A percentile compares a stretch with the other conserved stretches of the same genome.
Evolutionary conservation across 345 rosid genomes (phyloP).

Genomic region (Acer saccharum): DNA sequence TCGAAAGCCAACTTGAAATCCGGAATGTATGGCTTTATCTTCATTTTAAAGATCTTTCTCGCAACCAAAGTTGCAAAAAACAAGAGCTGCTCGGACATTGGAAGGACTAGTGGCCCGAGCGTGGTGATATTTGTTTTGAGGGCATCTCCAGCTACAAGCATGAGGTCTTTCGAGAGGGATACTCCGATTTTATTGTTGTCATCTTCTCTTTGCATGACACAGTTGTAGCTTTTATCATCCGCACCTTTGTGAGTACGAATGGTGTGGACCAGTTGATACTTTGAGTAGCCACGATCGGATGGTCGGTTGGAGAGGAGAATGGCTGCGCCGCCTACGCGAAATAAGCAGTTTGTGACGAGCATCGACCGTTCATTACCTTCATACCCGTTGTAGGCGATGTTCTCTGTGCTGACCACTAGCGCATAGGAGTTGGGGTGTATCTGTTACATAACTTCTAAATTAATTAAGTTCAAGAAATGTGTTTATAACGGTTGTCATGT

Average conservation of each 20-base stretch:
- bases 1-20: constrained; percentile 69
- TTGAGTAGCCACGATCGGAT: constrained; percentile 43
- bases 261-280: constrained; percentile 61
- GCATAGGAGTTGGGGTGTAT: constrained; percentile 58
- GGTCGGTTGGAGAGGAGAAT: constrained; percentile 54
- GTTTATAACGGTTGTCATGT: too few relatives aligned
- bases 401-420: constrained; percentile 63
- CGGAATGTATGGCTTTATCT: constrained; percentile 58
- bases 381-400: constrained; percentile 50
- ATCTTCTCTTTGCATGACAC: constrained; percentile 59
- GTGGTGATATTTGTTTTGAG: constrained; percentile 63
- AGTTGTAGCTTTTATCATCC: constrained; percentile 47
- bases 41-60: constrained; percentile 49
- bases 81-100: constrained; percentile 58
- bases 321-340: constrained; percentile 60
- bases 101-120: constrained; percentile 68
- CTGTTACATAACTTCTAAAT: constrained; percentile 19
- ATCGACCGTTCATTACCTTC: constrained; percentile 55
- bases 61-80: constrained; percentile 46
- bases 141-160: constrained; percentile 64
- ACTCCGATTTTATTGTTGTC: constrained; percentile 31
- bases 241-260: constrained; percentile 69
- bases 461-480: too few relatives aligned
- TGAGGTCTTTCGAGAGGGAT: constrained; percentile 60
- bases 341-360: constrained; percentile 63